Conservation (phyloP, 2,329 filamentous ascomycete species). For the Fonsecaea monophora region DNA sequence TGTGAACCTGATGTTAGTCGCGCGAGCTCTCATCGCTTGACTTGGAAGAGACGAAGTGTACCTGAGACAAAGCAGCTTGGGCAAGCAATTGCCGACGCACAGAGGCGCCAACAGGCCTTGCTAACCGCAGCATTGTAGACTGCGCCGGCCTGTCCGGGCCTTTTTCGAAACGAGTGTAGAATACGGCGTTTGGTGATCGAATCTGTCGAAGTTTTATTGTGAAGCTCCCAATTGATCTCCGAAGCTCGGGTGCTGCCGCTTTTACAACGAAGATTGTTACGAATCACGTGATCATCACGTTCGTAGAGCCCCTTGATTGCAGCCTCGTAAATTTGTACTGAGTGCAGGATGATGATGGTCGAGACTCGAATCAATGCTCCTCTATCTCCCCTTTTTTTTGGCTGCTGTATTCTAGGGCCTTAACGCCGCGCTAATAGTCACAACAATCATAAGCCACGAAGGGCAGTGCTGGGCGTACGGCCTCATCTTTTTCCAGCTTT, state of each 20-base stretch:
- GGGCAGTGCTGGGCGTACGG: neutral
- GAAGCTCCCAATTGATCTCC: conserved; percentile 15
- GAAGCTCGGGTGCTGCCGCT: conserved; percentile 23
- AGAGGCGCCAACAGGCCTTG: conserved; percentile 33
- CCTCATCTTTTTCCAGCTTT: conserved; percentile 22
- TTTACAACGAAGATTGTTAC: neutral
- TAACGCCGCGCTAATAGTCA: conserved; percentile 22
- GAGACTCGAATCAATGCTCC: neutral
- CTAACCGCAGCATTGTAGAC: conserved; percentile 39
- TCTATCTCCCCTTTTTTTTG: conserved; percentile 7
- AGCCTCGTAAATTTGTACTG: neutral
- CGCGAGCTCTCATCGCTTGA: conserved; percentile 14
- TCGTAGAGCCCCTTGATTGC: neutral
- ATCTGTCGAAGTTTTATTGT: conserved; percentile 21
- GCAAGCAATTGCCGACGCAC: conserved; percentile 37
- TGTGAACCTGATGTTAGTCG: conserved; percentile 29
- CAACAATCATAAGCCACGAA: neutral
- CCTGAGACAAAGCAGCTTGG: conserved; percentile 33
- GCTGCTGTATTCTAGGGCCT: conserved; percentile 3
- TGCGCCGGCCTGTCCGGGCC: conserved; percentile 29
- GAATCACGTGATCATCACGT: conserved; percentile 1
- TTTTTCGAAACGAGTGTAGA: conserved; percentile 24
- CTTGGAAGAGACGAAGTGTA: conserved; percentile 23
- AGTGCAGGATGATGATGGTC: neutral
- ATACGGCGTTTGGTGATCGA: conserved; percentile 7